Percentiles rank a stretch among this genome's conserved stretches.
These are phyloP conservation scores for Sugiyamaella xylanicola DNA, from an alignment of 1,139 yeast genomes.

Conservation along the genomic window DNA sequence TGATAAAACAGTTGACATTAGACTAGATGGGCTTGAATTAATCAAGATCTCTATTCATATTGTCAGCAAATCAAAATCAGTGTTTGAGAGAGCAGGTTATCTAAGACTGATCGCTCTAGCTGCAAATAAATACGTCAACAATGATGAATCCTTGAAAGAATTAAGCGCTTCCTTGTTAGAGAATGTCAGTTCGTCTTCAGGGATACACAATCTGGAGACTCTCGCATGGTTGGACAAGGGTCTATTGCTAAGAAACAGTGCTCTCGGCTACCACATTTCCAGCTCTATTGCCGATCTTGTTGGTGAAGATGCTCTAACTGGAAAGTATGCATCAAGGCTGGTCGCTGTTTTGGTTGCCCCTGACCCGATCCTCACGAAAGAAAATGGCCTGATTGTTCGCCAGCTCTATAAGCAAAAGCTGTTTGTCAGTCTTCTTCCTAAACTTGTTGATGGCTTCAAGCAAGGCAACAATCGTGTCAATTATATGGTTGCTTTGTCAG, in stretches of 20 bases:
- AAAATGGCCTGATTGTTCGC: slow-evolving; percentile 61
- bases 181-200: too few relatives aligned
- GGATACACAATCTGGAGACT: too few relatives aligned
- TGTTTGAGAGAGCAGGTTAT: slow-evolving; percentile 55
- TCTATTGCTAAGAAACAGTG: slow-evolving; percentile 59
- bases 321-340: slow-evolving; percentile 32
- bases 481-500: slow-evolving; percentile 65
- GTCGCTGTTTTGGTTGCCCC: slow-evolving; percentile 59
- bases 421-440: slow-evolving; percentile 52
- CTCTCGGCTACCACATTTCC: slow-evolving; percentile 48
- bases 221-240: slow-evolving; percentile 75
- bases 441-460: slow-evolving; percentile 37
- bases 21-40: slow-evolving; percentile 21
- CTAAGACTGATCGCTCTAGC: slow-evolving; percentile 60
- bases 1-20: slow-evolving; percentile 23
- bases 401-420: slow-evolving; percentile 76
- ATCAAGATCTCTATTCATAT: slow-evolving; percentile 34
- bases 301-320: slow-evolving; percentile 51
- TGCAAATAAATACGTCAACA: slow-evolving; percentile 54
- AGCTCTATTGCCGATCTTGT: slow-evolving; percentile 45
- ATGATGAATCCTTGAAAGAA: slow-evolving; percentile 9
- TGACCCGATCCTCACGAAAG: slow-evolving; percentile 58
- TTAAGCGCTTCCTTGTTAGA: slow-evolving; percentile 16
- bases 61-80: slow-evolving; percentile 30
- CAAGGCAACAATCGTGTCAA: slow-evolving; percentile 43